Evolutionary conservation across 1,284 basidiomycete species (phyloP), one percentile per base, ranked within the genome.

Genomic region (Gymnopus androsaceus): DNA sequence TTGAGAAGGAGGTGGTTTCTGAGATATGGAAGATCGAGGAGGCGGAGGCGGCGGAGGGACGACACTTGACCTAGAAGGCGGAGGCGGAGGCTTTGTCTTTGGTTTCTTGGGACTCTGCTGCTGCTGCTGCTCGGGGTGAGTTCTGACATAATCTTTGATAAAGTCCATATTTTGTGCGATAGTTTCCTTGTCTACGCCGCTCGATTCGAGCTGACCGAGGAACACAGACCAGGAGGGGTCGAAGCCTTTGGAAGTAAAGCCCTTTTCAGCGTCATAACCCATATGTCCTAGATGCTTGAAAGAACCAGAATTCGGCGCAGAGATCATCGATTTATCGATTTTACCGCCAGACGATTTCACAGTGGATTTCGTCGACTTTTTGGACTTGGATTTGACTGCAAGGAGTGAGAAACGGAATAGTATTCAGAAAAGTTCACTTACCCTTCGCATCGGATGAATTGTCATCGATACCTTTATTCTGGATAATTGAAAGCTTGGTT

Each of bases 231-330:
- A 99, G 7, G 89, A 93, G 3, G 92, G 87, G 72, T 98, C 96
- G n/a, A 98, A 92, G 58, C 92, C 92, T 33, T 82, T 82, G 1
- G 90, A 90, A 0, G 87, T 88, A 70, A 95, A 98, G 4, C 95
- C 95, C 37, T 86, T 84, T 63, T 96, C 86, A 0, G 84, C 71
- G 63, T 96, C 91, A 70, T 91, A 98, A 23, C 95, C 95, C 92
- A 99, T 97, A 69, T 98, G 95, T 0, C 92, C 94, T 42, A 97
- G 82, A 67, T 98, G 95, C 61, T 86, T 82, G 78, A 98, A 98
- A 3, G 90, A 90, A 17, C 87, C 88, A 2, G 74, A 69, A 15
- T 84, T 84, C 1, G 95, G 95, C 0, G 80, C 90, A 11, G 92
- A 94, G 54, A 98, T 98, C 79, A 92, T 84, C 1, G 91, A 90